phyloP scores from a whole-genome alignment of 371 early-diverging fungal genomes.

The Haplosporangium sp. region DNA sequence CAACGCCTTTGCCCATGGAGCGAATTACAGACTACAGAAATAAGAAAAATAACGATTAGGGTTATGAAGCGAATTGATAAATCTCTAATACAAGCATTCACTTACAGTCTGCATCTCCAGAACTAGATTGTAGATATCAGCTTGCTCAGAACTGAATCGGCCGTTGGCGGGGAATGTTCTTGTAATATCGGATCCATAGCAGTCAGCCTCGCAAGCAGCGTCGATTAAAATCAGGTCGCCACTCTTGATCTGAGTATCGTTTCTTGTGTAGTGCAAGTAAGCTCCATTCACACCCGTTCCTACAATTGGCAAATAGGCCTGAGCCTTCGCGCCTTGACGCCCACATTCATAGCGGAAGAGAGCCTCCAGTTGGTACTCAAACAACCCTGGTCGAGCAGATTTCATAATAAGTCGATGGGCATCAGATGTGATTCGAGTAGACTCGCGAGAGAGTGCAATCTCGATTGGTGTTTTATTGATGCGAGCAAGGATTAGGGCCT shows the following conservation, averaged over 20 bases:
- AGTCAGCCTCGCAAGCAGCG: constrained; percentile 85
- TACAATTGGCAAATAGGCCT: constrained; percentile 72
- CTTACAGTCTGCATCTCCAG: constrained; percentile 84
- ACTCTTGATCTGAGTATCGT: constrained; percentile 60
- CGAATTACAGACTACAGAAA: constrained; percentile 58
- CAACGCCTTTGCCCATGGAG: constrained; percentile 76
- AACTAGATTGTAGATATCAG: constrained; percentile 83
- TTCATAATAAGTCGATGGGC: constrained; percentile 65
- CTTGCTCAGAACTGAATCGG: constrained; percentile 78
- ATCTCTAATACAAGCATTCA: background rate
- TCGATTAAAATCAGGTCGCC: constrained; percentile 84
- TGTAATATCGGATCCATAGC: constrained; percentile 93
- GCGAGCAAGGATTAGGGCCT: constrained; percentile 63
- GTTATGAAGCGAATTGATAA: background rate
- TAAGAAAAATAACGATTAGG: background rate
- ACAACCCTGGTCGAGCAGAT: constrained; percentile 60
- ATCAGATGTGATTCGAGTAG: constrained; percentile 59
- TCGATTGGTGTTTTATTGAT: constrained; percentile 68
- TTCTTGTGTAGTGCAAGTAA: constrained; percentile 68
- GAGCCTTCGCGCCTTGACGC: constrained; percentile 58
- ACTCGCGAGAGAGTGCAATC: constrained; percentile 58
- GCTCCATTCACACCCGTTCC: constrained; percentile 68
- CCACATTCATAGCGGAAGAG: constrained; percentile 68
- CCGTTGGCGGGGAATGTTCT: constrained; percentile 89
- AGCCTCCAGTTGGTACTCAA: constrained; percentile 67